phyloP scores from a whole-genome alignment of 176 grass and related monocot genomes.

The Saccharum officinarum region DNA sequence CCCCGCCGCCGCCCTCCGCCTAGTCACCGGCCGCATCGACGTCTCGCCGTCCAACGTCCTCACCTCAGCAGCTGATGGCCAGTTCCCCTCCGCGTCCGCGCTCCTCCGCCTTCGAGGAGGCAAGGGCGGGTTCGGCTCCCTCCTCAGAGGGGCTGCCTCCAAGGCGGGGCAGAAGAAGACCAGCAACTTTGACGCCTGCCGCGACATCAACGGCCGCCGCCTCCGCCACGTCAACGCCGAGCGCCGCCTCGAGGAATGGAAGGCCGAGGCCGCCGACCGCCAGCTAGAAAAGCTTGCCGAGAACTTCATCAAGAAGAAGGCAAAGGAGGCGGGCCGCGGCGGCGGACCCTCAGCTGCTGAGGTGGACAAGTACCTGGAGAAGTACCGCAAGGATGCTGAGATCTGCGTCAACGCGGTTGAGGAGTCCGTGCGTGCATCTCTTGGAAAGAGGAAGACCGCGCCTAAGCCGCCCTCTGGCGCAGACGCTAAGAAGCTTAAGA shows the following conservation, averaged over 20 bases:
- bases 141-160: slow-evolving; percentile 88
- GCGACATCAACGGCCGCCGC: slow-evolving; percentile 87
- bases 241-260: slow-evolving; percentile 95
- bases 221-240: slow-evolving; percentile 97
- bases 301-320: slow-evolving; percentile 85
- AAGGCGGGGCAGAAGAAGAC: slow-evolving; percentile 99
- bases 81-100: slow-evolving; percentile 57
- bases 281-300: slow-evolving; percentile 84
- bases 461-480: slow-evolving; percentile 34
- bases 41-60: slow-evolving; percentile 46
- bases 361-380: slow-evolving; percentile 93
- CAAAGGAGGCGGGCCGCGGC: slow-evolving; percentile 56
- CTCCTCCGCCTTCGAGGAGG: slow-evolving; percentile 85
- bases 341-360: slow-evolving; percentile 38
- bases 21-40: slow-evolving; percentile 54
- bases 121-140: slow-evolving; percentile 94
- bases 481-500: slow-evolving; percentile 82
- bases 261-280: slow-evolving; percentile 67
- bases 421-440: slow-evolving; percentile 76
- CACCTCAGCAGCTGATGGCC: slow-evolving; percentile 29
- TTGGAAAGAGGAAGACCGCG: slow-evolving; percentile 75
- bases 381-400: slow-evolving; percentile 80
- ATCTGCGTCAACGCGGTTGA: slow-evolving; percentile 72
- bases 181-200: slow-evolving; percentile 94
- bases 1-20: slow-evolving; percentile 44